Conservation (phyloP, 2,329 filamentous ascomycete species). For the Clonostachys chloroleuca region DNA sequence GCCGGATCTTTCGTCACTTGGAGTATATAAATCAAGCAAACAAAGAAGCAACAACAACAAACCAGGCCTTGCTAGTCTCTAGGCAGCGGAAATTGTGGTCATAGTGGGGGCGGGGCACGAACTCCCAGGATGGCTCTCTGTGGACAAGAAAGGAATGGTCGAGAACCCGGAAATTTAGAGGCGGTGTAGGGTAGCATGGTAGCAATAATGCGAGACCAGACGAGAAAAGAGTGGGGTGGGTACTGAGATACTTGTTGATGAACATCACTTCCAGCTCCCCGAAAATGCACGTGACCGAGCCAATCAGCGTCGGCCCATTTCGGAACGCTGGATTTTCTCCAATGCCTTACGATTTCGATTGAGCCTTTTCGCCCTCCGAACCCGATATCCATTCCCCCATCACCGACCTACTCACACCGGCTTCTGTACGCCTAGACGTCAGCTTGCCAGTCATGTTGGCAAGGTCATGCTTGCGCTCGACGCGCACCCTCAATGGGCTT, state of each 20-base stretch:
- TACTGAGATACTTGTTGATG: neutral
- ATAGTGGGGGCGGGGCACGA: constrained; percentile 22
- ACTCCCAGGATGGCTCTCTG: neutral
- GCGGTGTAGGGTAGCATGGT: neutral
- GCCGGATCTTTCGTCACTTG: neutral
- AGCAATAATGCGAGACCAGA: neutral
- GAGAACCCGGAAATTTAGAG: neutral
- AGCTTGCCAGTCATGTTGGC: constrained; percentile 75
- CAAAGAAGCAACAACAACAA: neutral
- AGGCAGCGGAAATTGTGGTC: neutral
- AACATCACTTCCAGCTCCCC: neutral
- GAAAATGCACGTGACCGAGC: constrained; percentile 6
- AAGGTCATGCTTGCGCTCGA: constrained; percentile 84
- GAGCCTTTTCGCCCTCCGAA: constrained; percentile 31
- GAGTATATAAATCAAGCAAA: neutral
- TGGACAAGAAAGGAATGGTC: neutral
- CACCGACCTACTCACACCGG: constrained; percentile 26
- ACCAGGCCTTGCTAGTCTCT: no score
- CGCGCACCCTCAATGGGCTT: constrained; percentile 78
- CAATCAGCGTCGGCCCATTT: constrained; percentile 38
- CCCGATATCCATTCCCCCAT: constrained; percentile 28
- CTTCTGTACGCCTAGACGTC: constrained; percentile 28
- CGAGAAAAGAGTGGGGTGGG: neutral
- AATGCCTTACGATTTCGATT: constrained; percentile 27
- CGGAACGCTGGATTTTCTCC: constrained; percentile 36